Evolutionary conservation across 2,329 filamentous ascomycete species (phyloP).

Genomic region (Beauveria sp.): DNA sequence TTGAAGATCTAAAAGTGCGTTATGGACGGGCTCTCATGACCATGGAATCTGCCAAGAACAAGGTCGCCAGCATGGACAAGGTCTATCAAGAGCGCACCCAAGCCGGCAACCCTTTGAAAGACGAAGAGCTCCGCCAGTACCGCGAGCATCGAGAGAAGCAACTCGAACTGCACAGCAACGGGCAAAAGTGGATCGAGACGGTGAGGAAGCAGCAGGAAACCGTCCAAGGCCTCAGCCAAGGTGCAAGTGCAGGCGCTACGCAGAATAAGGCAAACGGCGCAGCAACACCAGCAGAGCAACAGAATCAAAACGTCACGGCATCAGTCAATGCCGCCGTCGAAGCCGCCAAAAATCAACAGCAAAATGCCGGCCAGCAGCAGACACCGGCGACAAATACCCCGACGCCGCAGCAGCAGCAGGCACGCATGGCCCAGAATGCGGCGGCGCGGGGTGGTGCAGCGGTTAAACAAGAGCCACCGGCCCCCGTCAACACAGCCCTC

Average conservation of each 20-base stretch:
- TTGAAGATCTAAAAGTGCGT: conserved; percentile 37
- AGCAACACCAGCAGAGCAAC: conserved; percentile 12
- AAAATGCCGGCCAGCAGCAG: conserved; percentile 22
- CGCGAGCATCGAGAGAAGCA: conserved; percentile 36
- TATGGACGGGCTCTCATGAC: conserved; percentile 41
- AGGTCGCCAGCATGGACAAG: conserved; percentile 35
- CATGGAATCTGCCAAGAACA: conserved; percentile 39
- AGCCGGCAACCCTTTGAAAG: conserved; percentile 34
- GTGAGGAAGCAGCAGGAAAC: conserved; percentile 42
- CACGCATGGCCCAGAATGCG: conserved; percentile 21
- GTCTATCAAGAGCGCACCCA: conserved; percentile 34
- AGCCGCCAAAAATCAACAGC: conserved; percentile 36
- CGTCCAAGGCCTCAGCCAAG: conserved; percentile 19
- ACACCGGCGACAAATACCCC: conserved; percentile 23
- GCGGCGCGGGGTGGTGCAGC: conserved; percentile 2
- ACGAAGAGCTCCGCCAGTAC: conserved; percentile 40
- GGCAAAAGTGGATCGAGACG: conserved; percentile 38
- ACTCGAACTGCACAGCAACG: conserved; percentile 38
- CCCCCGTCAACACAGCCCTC: conserved; percentile 42
- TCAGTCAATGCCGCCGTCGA: conserved; percentile 38
- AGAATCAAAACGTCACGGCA: conserved; percentile 25
- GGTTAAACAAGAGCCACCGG: conserved; percentile 26
- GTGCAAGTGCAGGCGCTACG: neutral
- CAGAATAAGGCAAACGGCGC: conserved; percentile 18
- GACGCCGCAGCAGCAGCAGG: conserved; percentile 23